Evolutionary conservation across 1,284 basidiomycete genomes (phyloP).

Genomic region (Marasmius oreades): DNA sequence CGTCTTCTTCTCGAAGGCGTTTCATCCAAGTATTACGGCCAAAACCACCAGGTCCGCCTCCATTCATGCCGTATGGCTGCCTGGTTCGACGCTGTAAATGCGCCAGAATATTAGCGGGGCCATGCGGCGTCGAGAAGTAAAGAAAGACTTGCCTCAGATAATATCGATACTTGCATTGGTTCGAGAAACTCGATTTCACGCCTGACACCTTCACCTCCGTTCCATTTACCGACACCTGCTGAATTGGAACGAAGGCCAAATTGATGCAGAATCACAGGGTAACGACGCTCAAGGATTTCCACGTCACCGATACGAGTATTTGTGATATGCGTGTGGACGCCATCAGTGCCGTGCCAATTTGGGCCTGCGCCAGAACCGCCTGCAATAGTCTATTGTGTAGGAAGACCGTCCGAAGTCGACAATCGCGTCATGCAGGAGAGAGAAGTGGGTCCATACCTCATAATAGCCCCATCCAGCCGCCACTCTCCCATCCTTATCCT

Average conservation of each 20-base stretch:
- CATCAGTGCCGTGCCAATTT: conserved; percentile 15
- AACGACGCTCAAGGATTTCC: conserved; percentile 89
- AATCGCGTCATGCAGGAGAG: background rate
- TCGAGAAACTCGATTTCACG: conserved; percentile 89
- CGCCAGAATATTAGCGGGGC: background rate
- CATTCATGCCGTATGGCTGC: conserved; percentile 88
- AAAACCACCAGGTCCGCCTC: conserved; percentile 72
- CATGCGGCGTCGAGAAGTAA: background rate
- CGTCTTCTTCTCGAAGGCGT: conserved; percentile 64
- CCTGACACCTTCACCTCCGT: conserved; percentile 85
- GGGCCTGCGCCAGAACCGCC: conserved; percentile 12
- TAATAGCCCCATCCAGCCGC: conserved; percentile 10
- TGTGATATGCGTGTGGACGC: conserved; percentile 77
- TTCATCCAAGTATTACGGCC: conserved; percentile 93
- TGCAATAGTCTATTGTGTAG: background rate
- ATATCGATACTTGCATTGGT: conserved; percentile 82
- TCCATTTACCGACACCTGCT: conserved; percentile 76
- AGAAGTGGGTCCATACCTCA: conserved; percentile 2
- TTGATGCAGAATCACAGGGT: conserved; percentile 82
- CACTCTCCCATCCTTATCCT: background rate
- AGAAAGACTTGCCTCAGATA: conserved; percentile 62
- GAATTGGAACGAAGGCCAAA: conserved; percentile 80
- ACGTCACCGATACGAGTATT: conserved; percentile 93
- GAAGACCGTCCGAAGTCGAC: no score
- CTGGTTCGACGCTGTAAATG: conserved; percentile 71